Conservation (phyloP, 2,329 filamentous ascomycete species). For the Fusarium globosum region DNA sequence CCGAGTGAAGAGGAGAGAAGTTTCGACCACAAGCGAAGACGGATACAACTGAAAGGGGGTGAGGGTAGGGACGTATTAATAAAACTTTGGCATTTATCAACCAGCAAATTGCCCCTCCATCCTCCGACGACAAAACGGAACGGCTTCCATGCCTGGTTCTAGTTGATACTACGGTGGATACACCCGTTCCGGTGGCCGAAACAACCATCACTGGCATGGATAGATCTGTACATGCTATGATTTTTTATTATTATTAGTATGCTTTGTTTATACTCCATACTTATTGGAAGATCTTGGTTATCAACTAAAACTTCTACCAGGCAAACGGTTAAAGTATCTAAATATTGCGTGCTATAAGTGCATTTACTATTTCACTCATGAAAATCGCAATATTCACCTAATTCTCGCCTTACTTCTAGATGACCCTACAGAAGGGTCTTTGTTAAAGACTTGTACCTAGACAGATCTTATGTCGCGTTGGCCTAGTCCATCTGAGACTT, state of each 20-base stretch:
- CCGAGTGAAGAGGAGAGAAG: not conserved
- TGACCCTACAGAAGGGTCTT: not conserved
- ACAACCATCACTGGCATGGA: not conserved
- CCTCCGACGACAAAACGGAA: conserved; percentile 7
- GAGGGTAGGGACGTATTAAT: conserved; percentile 18
- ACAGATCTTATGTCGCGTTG: not conserved
- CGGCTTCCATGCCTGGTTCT: not conserved
- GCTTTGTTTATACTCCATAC: not conserved
- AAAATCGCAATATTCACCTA: not conserved
- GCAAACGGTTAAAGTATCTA: not conserved
- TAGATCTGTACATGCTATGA: not conserved
- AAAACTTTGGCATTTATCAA: conserved; percentile 14
- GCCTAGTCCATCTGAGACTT: not conserved
- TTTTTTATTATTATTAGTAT: not conserved
- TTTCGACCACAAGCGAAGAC: not conserved
- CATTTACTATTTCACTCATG: not conserved
- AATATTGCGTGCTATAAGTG: not conserved
- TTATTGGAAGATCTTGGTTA: not conserved
- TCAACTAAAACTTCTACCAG: too few relatives aligned
- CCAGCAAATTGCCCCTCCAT: conserved; percentile 21
- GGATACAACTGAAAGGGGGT: not conserved
- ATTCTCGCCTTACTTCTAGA: not conserved
- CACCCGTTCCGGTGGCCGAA: conserved; percentile 8
- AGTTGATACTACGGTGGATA: conserved; percentile 10
- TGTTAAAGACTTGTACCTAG: not conserved